phyloP scores from a whole-genome alignment of 2,329 filamentous ascomycete species.

The Exophiala sp. region DNA sequence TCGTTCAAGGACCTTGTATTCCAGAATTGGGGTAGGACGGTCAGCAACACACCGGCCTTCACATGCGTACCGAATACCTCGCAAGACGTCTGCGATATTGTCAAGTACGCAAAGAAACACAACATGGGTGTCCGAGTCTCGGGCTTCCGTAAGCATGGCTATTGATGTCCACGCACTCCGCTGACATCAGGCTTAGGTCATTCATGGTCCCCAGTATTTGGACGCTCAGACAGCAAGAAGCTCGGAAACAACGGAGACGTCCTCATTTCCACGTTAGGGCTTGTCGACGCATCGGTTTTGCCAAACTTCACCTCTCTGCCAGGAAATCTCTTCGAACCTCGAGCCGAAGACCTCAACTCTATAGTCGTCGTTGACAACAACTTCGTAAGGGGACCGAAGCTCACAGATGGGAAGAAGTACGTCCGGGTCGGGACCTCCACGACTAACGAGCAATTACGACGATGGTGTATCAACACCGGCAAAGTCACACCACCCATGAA shows the following conservation, averaged over 20 bases:
- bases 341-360: constrained; percentile 22
- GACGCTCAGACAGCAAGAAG: constrained; percentile 13
- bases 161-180: background rate
- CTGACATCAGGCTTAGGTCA: constrained; percentile 15
- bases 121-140: constrained; percentile 22
- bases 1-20: constrained; percentile 22
- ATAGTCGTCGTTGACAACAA: constrained; percentile 19
- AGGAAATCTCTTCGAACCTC: constrained; percentile 18
- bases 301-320: constrained; percentile 25
- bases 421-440: constrained; percentile 44
- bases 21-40: constrained; percentile 18
- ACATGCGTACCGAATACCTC: constrained; percentile 23
- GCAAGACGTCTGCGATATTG: constrained; percentile 21
- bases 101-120: constrained; percentile 23
- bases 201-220: constrained; percentile 25
- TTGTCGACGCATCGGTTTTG: constrained; percentile 28
- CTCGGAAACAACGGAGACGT: constrained; percentile 33
- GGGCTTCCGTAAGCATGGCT: constrained; percentile 17
- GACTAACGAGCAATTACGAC: constrained; percentile 47
- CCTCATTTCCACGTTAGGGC: constrained; percentile 41
- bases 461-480: constrained; percentile 40
- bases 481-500: constrained; percentile 45
- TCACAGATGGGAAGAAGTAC: constrained; percentile 33
- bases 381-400: constrained; percentile 18
- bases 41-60: constrained; percentile 15